A percentile compares a stretch with the other conserved stretches of the same genome.
These are phyloP conservation scores for Pinus taeda DNA, from an alignment of 75 land plant species.

Conservation along the genomic window DNA sequence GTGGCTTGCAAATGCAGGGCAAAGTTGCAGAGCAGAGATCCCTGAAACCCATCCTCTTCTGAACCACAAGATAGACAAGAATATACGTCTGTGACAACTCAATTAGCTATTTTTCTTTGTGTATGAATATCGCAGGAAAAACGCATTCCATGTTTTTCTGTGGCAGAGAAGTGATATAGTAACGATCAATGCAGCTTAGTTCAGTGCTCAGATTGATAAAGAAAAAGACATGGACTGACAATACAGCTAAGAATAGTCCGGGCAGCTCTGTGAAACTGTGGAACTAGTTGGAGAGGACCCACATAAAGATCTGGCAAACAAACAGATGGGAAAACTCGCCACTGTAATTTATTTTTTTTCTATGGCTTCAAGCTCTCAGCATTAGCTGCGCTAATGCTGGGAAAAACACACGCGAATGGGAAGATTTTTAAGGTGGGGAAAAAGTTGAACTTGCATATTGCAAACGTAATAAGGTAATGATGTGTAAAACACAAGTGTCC, in stretches of 20 bases:
- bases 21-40: not conserved
- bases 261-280: not conserved
- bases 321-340: no score
- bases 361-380: no score
- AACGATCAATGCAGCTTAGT: not conserved
- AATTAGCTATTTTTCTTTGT: not conserved
- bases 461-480: no score
- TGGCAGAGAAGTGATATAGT: not conserved
- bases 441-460: no score
- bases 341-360: no score
- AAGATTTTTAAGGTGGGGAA: no score
- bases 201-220: not conserved
- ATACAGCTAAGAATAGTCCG: not conserved
- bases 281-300: not conserved
- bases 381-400: no score
- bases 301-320: not conserved
- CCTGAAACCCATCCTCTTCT: not conserved
- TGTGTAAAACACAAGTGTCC: no score
- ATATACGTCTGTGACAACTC: not conserved
- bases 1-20: not conserved
- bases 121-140: not conserved
- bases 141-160: no score
- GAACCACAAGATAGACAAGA: not conserved
- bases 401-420: no score
- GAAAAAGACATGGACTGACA: not conserved